phyloP scores from a whole-genome alignment of 345 rosid genomes.

The Psidium guajava region DNA sequence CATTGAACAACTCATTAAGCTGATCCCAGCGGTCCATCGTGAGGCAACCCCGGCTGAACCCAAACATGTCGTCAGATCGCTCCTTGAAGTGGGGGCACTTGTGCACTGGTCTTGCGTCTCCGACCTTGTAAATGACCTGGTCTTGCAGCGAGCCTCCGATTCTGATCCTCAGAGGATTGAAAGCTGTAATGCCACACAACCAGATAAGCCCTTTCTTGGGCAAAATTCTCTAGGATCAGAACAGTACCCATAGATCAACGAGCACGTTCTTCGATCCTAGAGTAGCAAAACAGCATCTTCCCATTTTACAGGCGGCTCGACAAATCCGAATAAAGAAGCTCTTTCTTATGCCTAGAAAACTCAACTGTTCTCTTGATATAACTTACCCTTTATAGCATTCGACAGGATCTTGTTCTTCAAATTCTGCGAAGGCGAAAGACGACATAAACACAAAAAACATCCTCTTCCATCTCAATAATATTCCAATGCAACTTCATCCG shows the following conservation, averaged over 20 bases:
- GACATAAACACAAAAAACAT: not conserved
- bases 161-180: slow-evolving; percentile 31
- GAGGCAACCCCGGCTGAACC: slow-evolving; percentile 41
- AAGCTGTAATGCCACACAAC: slow-evolving; percentile 20
- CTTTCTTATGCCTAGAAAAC: not conserved
- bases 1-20: slow-evolving; percentile 23
- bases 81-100: slow-evolving; percentile 19
- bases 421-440: slow-evolving; percentile 16
- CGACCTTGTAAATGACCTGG: slow-evolving; percentile 32
- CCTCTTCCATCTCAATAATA: no score
- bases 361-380: not conserved
- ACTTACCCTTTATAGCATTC: slow-evolving; percentile 43
- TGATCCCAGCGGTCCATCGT: slow-evolving; percentile 45
- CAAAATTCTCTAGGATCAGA: not conserved
- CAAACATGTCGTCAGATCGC: slow-evolving; percentile 17
- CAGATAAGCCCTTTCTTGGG: not conserved
- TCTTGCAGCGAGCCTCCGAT: slow-evolving; percentile 42
- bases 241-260: not conserved
- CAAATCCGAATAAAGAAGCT: not conserved
- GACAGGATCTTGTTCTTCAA: slow-evolving; percentile 31
- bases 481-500: not conserved
- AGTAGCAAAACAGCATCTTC: not conserved
- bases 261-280: not conserved
- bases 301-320: not conserved
- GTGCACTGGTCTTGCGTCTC: not conserved